Conservation (phyloP, 2,329 filamentous ascomycete species). For the Neoscytalidium dimidiatum region DNA sequence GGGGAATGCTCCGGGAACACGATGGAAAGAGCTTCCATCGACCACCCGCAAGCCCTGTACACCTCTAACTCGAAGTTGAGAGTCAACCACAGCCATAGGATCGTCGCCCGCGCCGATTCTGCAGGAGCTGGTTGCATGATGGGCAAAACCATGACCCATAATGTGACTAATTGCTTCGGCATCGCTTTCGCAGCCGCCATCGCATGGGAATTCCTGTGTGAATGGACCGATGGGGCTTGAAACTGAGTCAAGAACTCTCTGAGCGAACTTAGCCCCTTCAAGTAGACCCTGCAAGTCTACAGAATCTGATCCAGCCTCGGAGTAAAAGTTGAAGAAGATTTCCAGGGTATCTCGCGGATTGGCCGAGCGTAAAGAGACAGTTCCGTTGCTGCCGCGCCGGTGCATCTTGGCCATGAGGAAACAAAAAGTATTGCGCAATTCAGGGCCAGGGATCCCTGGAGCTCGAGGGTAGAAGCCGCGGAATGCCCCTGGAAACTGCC, state of each 20-base stretch:
- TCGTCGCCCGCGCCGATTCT: conserved; percentile 58
- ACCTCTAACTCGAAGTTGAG: conserved; percentile 58
- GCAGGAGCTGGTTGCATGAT: conserved; percentile 59
- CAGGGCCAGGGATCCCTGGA: conserved; percentile 33
- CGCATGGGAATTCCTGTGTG: conserved; percentile 45
- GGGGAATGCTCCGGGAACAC: conserved; percentile 58
- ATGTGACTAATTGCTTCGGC: conserved; percentile 42
- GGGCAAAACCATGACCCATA: conserved; percentile 39
- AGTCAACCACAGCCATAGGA: conserved; percentile 57
- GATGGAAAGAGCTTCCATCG: conserved; percentile 60
- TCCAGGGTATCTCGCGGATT: conserved; percentile 65
- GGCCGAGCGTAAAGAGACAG: conserved; percentile 60
- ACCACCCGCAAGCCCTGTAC: conserved; percentile 60
- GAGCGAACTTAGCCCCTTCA: conserved; percentile 57
- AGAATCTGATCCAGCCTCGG: conserved; percentile 48
- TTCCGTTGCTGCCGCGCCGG: conserved; percentile 62
- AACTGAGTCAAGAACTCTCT: conserved; percentile 37
- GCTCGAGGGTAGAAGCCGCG: conserved; percentile 34
- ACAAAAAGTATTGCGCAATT: conserved; percentile 36
- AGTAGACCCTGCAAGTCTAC: conserved; percentile 52
- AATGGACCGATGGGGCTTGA: conserved; percentile 31
- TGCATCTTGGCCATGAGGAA: conserved; percentile 64
- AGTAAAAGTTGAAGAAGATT: conserved; percentile 50
- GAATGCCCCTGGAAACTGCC: conserved; percentile 53
- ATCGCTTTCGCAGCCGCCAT: conserved; percentile 41